These are phyloP conservation scores for Mitragyna speciosa DNA, from an alignment of 257 asterid species.

Conservation along the genomic window DNA sequence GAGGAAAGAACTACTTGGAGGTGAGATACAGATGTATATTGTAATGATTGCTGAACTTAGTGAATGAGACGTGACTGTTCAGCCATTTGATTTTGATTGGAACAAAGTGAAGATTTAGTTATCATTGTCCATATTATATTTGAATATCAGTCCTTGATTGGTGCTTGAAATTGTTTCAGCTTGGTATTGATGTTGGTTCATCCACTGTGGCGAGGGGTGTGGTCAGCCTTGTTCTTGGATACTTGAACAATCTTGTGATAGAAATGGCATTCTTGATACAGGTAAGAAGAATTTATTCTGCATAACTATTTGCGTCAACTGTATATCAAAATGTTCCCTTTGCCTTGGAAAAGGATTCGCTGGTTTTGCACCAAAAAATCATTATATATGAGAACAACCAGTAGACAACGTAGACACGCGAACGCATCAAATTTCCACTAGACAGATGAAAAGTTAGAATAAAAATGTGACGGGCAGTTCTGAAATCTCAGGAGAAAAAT, in stretches of 20 bases:
- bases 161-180: constrained; percentile 34
- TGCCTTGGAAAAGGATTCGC: not conserved
- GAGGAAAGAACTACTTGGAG: constrained; percentile 85
- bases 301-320: not conserved
- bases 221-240: constrained; percentile 81
- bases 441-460: not conserved
- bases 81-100: not conserved
- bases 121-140: not conserved
- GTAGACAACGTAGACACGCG: not conserved
- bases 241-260: constrained; percentile 74
- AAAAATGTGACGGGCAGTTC: not conserved
- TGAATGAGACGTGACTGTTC: not conserved
- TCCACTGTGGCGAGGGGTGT: constrained; percentile 94
- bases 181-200: constrained; percentile 79
- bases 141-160: not conserved
- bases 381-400: not conserved
- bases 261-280: constrained; percentile 76
- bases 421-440: not conserved
- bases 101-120: not conserved
- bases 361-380: not conserved
- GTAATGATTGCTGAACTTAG: not conserved
- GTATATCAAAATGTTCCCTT: not conserved
- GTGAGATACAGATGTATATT: constrained; percentile 29
- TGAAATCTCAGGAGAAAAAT: not conserved
- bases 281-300: constrained; percentile 17